Evolutionary conservation across 345 rosid genomes (phyloP), one percentile per base, ranked within the genome.

Genomic region (Pugionium dolabratum): DNA sequence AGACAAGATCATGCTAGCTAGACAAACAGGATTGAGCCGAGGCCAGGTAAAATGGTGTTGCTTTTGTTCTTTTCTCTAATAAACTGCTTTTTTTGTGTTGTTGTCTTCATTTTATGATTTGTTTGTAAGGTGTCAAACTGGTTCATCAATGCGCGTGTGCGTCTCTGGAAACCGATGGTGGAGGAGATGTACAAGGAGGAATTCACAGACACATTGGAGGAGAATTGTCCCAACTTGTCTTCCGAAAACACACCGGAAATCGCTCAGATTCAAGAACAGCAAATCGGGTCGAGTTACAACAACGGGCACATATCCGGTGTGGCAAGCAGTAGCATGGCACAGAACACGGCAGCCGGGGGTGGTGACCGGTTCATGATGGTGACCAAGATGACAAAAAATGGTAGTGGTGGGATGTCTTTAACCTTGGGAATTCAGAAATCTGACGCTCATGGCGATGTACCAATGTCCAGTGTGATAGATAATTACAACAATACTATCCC

Each of bases 151-250:
- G 99, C 99, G 4, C 87, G 97, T 7, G 97, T 94, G 66, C 95
- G 99, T 49, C 95, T 94, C 1, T 94, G 97, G 99, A 94, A 94
- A 81, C 99, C 99, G 0, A 94, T 94, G 99, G 96, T 94, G 10
- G 97, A 90, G 76, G 99, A 94, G 69, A 94, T 94, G 96, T 94
- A 94, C 91, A 90, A 88, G 82, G 97, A 94, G 75, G 99, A 94
- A 76, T 80, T 75, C 56, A 91, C 86, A 33, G 95, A 86, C 37
- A 77, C 73, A 51, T 28, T 66, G 69, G 93, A 86, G 71, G 67
- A 62, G 63, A 71, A 85, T 80, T 86, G 78, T 73, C 84, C 91
- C 10, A 87, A 78, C 72, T 85, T 90, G 10, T 90, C 93, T n/a
- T 82, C 91, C 0, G 93, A 85, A 48, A 86, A 72, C 76, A 82